phyloP scores from a whole-genome alignment of 805 yeast species.

The Kockiozyma suomiensis region DNA sequence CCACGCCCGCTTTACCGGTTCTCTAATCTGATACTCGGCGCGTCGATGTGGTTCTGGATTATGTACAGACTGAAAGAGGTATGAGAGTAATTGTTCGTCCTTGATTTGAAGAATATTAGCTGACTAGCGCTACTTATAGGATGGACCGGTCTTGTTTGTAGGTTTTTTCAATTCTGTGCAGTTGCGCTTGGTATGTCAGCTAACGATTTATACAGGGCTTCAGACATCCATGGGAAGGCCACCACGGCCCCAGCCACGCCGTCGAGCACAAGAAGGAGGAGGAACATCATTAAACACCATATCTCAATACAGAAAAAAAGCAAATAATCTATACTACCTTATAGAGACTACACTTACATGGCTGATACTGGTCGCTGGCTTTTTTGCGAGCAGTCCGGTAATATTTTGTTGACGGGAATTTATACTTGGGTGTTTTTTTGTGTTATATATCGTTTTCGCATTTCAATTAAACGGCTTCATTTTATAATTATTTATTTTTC shows the following conservation, averaged over 20 bases:
- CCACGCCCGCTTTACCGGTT: conserved; percentile 55
- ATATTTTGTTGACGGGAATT: background rate
- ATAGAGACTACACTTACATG: background rate
- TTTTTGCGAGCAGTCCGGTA: background rate
- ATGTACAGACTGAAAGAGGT: conserved; percentile 61
- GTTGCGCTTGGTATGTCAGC: background rate
- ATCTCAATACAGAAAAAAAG: background rate
- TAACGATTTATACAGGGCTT: conserved; percentile 24
- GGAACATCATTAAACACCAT: conserved; percentile 26
- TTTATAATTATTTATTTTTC: background rate
- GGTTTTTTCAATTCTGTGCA: conserved; percentile 34
- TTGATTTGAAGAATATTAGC: background rate
- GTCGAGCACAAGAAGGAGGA: conserved; percentile 31
- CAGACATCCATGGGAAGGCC: conserved; percentile 48
- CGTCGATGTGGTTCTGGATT: conserved; percentile 88
- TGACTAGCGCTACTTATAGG: conserved; percentile 33
- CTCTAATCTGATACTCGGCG: conserved; percentile 72
- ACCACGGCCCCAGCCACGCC: conserved; percentile 32
- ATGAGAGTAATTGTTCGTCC: background rate
- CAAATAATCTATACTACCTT: background rate
- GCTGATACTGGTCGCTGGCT: too few species aligned
- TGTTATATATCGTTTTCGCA: background rate
- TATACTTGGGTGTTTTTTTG: background rate
- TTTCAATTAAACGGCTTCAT: background rate
- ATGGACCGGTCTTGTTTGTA: conserved; percentile 47